Base-by-base conservation (phyloP, 495 filamentous ascomycete genomes). In the Cercophora scortea region DNA sequence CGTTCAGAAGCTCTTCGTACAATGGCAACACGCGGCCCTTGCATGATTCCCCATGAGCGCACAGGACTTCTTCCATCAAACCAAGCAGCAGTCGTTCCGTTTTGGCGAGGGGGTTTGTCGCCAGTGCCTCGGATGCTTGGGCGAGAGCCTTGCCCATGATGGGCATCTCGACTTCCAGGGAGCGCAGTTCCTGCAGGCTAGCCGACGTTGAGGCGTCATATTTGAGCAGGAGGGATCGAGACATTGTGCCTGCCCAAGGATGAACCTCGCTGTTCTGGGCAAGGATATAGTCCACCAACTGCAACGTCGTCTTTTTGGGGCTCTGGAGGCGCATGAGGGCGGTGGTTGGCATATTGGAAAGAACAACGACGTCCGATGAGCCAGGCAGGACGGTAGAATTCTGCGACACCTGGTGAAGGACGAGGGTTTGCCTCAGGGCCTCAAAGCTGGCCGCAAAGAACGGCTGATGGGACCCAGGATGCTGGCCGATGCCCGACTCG, bases 381-480 rank as follows among this genome's bases (percentile, higher is more conserved):
- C 52, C 52, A 42, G 55, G 55, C 4, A 53, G 49, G 8, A 62
- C 38, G 1, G 50, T 44, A 5, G 46, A 40, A 8, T 57, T 47
- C 12, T 54, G 48, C 0, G 59, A 59, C 32, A 74, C 58, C 19
- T 52, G 58, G 46, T 73, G 65, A 25, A 81, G 59, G 4, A 70
- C 71, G n/a, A 77, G 67, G 51, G 81, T 83, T 61, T 89, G 81
- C 60, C 84, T 77, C 38, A 90, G 59, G 4, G 74, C 69, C 61
- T 89, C 85, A 55, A 90, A 90, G 51, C 84, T 76, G 9, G 67
- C 56, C 10, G 76, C 68, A 54, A 91, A 85, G 58, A 74, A 78
- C 6, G 76, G 76, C 42, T 61, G 75, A 68, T 48, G 75, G 58
- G 49, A 62, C 47, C 49, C 57, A 11, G 64, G 59, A 60, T 76